Evolutionary conservation across 192 early-diverging fungal species (phyloP), one percentile per base, ranked within the genome.

Genomic region (Coemansia sp.): DNA sequence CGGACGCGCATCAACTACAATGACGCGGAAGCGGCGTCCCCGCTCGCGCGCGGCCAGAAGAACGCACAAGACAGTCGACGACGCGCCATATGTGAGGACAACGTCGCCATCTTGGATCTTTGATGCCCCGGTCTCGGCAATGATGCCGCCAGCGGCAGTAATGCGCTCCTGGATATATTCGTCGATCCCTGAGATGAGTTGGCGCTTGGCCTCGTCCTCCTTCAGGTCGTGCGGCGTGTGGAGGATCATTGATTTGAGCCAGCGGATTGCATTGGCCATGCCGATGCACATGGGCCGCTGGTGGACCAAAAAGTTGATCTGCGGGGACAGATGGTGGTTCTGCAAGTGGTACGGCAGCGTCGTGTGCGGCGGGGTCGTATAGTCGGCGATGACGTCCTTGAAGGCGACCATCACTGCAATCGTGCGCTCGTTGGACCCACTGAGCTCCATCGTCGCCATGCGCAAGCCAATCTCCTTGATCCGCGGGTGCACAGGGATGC

Each of bases 21-120:
- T 88, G 9, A 98, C 96, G 35, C 82, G 80, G 60, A 99, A 99
- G 37, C 85, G 63, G 33, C 81, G 86, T 7, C 86, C 86, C 25
- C 72, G 64, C 18, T 58, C 54, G 49, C 92, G 81, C 11, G 92
- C 91, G 20, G 83, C 78, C 20, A 90, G 42, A 29, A 97, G 72
- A 18, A 96, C 63, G 7, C 73, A 67, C 48, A 87, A 65, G 9
- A 99, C 96, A 11, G 85, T 80, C 1, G 90, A 91, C n/a, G 92
- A 96, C n/a, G 85, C 86, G 46, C 84, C 87, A 74, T 84, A 97
- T 7, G 88, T 92, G 42, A 99, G 67, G 46, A 99, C 85, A 0
- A 96, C 87, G 56, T 96, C 93, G 6, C 85, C 93, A 51, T 89
- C 81, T 53, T 91, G 81, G 67, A 97, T 92, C 62, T 96, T 96